phyloP scores from a whole-genome alignment of 305 asterid genomes.

The Fraxinus nigra region DNA sequence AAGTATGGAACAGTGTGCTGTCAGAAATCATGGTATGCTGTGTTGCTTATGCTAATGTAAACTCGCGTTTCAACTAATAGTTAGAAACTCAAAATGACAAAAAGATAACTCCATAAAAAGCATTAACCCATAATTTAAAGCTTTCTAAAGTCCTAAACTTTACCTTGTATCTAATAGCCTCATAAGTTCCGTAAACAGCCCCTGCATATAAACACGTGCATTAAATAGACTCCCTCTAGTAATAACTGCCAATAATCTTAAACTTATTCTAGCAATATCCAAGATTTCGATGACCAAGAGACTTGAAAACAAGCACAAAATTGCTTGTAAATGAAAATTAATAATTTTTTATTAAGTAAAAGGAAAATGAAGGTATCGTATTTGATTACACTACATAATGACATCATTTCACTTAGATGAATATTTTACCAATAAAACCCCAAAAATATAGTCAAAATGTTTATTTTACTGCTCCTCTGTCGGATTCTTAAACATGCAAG shows the following conservation, averaged over 20 bases:
- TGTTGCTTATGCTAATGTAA: not conserved
- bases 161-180: slow-evolving; percentile 67
- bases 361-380: not conserved
- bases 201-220: slow-evolving; percentile 39
- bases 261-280: not conserved
- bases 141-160: not conserved
- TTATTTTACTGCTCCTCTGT: not conserved
- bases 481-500: not conserved
- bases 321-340: not conserved
- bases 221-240: not conserved
- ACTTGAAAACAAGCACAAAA: not conserved
- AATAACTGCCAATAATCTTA: not conserved
- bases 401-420: not conserved
- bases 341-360: not conserved
- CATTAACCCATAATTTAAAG: not conserved
- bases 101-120: not conserved
- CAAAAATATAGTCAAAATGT: not conserved
- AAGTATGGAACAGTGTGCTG: not conserved
- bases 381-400: not conserved
- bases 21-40: not conserved
- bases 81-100: not conserved
- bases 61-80: not conserved
- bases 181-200: slow-evolving; percentile 69
- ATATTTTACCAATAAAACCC: not conserved
- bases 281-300: not conserved